phyloP scores from a whole-genome alignment of 2,329 filamentous ascomycete species.

The Trichoderma pleuroti region DNA sequence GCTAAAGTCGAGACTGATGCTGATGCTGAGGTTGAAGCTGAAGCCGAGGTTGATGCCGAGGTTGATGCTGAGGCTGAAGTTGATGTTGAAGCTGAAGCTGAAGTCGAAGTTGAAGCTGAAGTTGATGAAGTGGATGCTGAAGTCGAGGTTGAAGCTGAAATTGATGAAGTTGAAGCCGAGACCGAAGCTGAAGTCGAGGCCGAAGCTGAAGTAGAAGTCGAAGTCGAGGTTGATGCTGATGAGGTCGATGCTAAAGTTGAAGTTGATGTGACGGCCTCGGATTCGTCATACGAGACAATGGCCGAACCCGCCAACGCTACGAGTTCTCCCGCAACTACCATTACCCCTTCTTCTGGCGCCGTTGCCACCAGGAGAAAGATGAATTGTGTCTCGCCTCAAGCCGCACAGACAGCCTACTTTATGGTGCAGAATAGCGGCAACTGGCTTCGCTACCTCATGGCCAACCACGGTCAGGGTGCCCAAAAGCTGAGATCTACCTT shows the following conservation, averaged over 20 bases:
- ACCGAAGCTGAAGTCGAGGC: too few species aligned
- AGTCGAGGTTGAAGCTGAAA: neutral
- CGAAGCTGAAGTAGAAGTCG: neutral
- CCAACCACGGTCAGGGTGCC: neutral
- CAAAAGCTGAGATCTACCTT: constrained; percentile 1
- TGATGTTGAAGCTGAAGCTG: too few species aligned
- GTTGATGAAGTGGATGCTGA: too few species aligned
- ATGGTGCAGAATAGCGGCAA: constrained; percentile 8
- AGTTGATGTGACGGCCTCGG: neutral
- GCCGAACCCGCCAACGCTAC: neutral
- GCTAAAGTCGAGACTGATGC: neutral
- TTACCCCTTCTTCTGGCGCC: neutral
- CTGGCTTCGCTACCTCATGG: constrained; percentile 11
- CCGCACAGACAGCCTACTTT: constrained; percentile 11
- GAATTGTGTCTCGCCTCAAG: neutral
- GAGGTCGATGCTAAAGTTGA: neutral
- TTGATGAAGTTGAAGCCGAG: neutral
- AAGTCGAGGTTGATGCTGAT: neutral
- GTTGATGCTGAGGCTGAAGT: neutral
- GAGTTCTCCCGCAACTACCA: neutral
- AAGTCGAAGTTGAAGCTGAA: neutral
- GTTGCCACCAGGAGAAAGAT: constrained; percentile 6
- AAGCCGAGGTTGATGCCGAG: neutral
- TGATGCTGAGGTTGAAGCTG: neutral
- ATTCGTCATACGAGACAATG: neutral